phyloP scores from a whole-genome alignment of 116 monocot species.

The Zostera marina region DNA sequence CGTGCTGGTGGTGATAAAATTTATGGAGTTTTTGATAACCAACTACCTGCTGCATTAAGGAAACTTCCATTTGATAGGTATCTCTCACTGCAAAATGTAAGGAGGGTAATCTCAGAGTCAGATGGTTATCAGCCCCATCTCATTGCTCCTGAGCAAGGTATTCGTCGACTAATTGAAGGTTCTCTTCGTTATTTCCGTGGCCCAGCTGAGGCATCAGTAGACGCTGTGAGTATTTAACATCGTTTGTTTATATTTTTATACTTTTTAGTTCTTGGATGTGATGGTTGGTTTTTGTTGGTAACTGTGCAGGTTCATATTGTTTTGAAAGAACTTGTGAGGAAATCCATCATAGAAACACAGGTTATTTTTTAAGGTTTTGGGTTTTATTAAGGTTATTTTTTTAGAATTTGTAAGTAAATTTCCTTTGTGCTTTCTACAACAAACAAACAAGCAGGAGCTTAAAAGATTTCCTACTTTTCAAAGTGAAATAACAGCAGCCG shows the following conservation, averaged over 20 bases:
- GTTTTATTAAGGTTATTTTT: neutral
- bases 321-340: conserved; percentile 66
- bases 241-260: neutral
- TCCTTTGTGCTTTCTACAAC: neutral
- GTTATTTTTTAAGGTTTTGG: conserved; percentile 9
- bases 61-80: conserved; percentile 71
- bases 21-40: conserved; percentile 78
- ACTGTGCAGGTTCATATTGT: conserved; percentile 51
- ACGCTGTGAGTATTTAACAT: conserved; percentile 36
- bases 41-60: conserved; percentile 58
- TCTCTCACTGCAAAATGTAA: conserved; percentile 65
- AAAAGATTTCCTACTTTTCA: conserved; percentile 73
- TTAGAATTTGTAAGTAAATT: neutral
- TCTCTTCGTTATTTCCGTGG: conserved; percentile 54
- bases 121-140: conserved; percentile 98
- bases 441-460: conserved; percentile 34
- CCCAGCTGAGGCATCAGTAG: conserved; percentile 76
- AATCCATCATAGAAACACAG: conserved; percentile 68
- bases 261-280: neutral
- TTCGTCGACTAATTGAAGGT: conserved; percentile 63
- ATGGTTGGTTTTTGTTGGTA: neutral
- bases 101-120: conserved; percentile 63
- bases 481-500: conserved; percentile 58
- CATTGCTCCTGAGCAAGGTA: conserved; percentile 97
- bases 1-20: conserved; percentile 69